Evolutionary conservation across 306 rosid species (phyloP).

Genomic region (Cucurbita maxima): DNA sequence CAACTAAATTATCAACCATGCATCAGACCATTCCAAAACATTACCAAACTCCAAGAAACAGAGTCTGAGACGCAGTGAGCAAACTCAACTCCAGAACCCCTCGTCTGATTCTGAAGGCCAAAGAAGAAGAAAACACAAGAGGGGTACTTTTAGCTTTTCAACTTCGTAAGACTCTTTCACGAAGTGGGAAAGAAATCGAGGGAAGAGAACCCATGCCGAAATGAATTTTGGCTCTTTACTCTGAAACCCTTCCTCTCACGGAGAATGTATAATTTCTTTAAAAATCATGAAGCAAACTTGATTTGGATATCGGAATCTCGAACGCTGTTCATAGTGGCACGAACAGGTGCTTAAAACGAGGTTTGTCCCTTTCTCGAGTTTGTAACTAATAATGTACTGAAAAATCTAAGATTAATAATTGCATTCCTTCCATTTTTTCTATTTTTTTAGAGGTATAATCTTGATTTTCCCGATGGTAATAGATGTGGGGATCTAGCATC

Average conservation of each 20-base stretch:
- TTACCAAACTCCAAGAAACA: background rate
- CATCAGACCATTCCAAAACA: background rate
- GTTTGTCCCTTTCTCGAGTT: background rate
- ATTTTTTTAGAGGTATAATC: too few relatives aligned
- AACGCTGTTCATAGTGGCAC: background rate
- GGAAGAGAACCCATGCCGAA: background rate
- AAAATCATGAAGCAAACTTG: background rate
- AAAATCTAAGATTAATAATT: background rate
- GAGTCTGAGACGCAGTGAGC: background rate
- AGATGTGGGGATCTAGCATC: background rate
- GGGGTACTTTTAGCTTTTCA: background rate
- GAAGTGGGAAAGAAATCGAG: background rate
- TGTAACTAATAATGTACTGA: background rate
- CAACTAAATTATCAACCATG: background rate
- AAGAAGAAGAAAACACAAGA: background rate
- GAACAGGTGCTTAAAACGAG: background rate
- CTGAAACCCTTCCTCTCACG: background rate
- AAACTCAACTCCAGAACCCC: background rate
- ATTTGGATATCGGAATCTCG: background rate
- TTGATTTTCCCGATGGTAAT: too few relatives aligned
- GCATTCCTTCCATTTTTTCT: too few relatives aligned
- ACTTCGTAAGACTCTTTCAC: background rate
- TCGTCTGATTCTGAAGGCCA: background rate
- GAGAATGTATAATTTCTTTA: background rate
- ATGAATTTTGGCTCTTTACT: background rate